These are phyloP conservation scores for Ichthyophthirius multifiliis DNA, from an alignment of 169 alveolate genomes.

Conservation along the genomic window DNA sequence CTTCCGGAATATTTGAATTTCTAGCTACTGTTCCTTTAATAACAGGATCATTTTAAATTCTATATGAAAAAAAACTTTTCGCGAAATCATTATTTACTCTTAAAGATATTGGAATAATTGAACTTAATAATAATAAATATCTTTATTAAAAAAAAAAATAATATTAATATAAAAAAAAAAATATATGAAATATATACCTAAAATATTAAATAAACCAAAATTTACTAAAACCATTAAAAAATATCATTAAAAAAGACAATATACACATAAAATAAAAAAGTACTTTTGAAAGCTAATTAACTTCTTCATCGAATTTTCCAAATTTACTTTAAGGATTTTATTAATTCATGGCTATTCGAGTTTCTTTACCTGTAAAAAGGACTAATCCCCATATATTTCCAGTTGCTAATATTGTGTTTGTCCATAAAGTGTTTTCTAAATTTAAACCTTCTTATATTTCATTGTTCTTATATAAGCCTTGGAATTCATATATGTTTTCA, in stretches of 20 bases:
- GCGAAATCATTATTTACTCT: constrained; percentile 75
- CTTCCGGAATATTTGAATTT: constrained; percentile 75
- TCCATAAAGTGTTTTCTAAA: constrained; percentile 72
- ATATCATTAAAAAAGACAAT: constrained; percentile 39
- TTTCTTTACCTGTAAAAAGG: constrained; percentile 67
- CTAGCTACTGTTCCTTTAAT: constrained; percentile 71
- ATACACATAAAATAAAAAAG: constrained; percentile 57
- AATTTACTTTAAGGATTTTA: constrained; percentile 59
- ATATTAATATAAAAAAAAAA: no score
- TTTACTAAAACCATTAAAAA: constrained; percentile 30
- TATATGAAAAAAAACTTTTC: constrained; percentile 57
- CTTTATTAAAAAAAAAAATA: no score
- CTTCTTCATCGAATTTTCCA: constrained; percentile 67
- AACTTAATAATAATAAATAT: constrained; percentile 54
- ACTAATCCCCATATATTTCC: constrained; percentile 61
- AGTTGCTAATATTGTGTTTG: constrained; percentile 68
- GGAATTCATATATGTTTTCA: constrained; percentile 64
- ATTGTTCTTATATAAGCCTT: constrained; percentile 49
- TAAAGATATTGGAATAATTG: constrained; percentile 75
- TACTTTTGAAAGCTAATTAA: constrained; percentile 49
- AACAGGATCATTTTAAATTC: constrained; percentile 44
- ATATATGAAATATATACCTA: no score
- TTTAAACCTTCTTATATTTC: constrained; percentile 58
- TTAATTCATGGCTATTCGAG: constrained; percentile 68
- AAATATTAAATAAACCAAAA: constrained; percentile 51